Evolutionary conservation across 2,329 filamentous ascomycete species (phyloP).

Genomic region (Phaeosphaeriaceae sp.): DNA sequence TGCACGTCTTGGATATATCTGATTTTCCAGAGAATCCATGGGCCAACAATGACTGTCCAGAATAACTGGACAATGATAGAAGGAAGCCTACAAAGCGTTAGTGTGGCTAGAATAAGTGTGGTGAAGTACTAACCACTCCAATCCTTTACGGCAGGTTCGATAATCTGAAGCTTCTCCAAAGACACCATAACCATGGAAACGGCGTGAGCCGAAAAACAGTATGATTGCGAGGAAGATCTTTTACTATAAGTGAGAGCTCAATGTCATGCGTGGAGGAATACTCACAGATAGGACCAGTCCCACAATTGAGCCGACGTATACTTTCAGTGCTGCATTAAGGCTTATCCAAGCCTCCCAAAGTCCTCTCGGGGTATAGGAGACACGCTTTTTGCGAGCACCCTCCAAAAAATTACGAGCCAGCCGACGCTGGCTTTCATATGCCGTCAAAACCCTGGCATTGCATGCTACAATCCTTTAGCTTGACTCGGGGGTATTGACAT

Average conservation of each 20-base stretch:
- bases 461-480: slow-evolving; percentile 29
- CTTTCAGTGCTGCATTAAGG: slow-evolving; percentile 43
- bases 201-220: slow-evolving; percentile 68
- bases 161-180: slow-evolving; percentile 57
- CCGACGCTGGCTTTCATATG: slow-evolving; percentile 45
- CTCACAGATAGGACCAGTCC: slow-evolving; percentile 42
- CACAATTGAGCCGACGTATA: slow-evolving; percentile 38
- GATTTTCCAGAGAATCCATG: slow-evolving; percentile 49
- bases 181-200: slow-evolving; percentile 68
- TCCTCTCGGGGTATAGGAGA: slow-evolving; percentile 37
- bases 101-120: neutral
- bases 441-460: slow-evolving; percentile 45
- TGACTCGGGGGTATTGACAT: neutral
- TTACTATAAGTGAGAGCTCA: slow-evolving; percentile 16
- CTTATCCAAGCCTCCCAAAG: slow-evolving; percentile 37
- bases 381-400: slow-evolving; percentile 41
- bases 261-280: neutral
- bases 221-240: slow-evolving; percentile 65
- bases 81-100: slow-evolving; percentile 36
- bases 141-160: slow-evolving; percentile 58
- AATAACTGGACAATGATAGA: slow-evolving; percentile 47
- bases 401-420: slow-evolving; percentile 43
- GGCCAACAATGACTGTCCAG: slow-evolving; percentile 45
- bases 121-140: slow-evolving; percentile 64
- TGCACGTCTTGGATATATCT: slow-evolving; percentile 46